These are phyloP conservation scores for Tardiomyces digboiensis DNA, from an alignment of 1,139 yeast species.

Conservation along the genomic window DNA sequence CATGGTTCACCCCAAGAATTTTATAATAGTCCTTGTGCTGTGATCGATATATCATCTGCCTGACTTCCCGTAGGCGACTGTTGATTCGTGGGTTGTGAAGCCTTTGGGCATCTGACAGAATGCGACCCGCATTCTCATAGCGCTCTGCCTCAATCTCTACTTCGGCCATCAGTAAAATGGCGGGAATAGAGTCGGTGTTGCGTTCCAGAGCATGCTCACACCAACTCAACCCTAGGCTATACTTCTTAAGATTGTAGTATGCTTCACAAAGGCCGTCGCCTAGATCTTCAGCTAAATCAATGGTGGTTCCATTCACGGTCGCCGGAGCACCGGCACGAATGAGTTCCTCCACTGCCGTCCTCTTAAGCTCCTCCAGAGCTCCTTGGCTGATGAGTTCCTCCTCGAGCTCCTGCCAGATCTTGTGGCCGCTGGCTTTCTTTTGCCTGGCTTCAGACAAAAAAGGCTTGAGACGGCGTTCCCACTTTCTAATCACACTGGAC, in stretches of 20 bases:
- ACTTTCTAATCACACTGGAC: slow-evolving; percentile 37
- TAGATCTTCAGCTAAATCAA: slow-evolving; percentile 22
- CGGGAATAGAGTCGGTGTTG: slow-evolving; percentile 37
- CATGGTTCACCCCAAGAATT: slow-evolving; percentile 54
- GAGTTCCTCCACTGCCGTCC: slow-evolving; percentile 4
- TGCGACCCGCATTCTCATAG: slow-evolving; percentile 34
- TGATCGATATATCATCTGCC: slow-evolving; percentile 40
- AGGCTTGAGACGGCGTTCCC: slow-evolving; percentile 21
- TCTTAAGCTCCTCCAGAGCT: slow-evolving; percentile 7
- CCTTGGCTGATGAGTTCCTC: slow-evolving; percentile 11
- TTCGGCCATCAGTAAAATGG: slow-evolving; percentile 37
- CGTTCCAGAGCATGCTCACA: slow-evolving; percentile 30
- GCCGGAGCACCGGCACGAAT: slow-evolving; percentile 1
- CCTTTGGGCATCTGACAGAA: slow-evolving; percentile 30
- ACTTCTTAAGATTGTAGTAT: slow-evolving; percentile 27
- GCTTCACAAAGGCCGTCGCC: slow-evolving; percentile 41
- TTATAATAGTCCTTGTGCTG: slow-evolving; percentile 75
- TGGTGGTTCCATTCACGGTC: slow-evolving; percentile 6
- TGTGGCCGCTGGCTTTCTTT: slow-evolving; percentile 26
- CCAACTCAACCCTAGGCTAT: slow-evolving; percentile 23
- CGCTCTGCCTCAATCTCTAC: slow-evolving; percentile 32
- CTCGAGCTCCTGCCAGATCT: slow-evolving; percentile 25
- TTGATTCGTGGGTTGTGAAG: slow-evolving; percentile 31
- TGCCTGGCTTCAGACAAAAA: slow-evolving; percentile 10
- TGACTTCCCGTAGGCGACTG: slow-evolving; percentile 43